Conservation (phyloP, 371 early-diverging fungal genomes). For the Mortierella sp. region DNA sequence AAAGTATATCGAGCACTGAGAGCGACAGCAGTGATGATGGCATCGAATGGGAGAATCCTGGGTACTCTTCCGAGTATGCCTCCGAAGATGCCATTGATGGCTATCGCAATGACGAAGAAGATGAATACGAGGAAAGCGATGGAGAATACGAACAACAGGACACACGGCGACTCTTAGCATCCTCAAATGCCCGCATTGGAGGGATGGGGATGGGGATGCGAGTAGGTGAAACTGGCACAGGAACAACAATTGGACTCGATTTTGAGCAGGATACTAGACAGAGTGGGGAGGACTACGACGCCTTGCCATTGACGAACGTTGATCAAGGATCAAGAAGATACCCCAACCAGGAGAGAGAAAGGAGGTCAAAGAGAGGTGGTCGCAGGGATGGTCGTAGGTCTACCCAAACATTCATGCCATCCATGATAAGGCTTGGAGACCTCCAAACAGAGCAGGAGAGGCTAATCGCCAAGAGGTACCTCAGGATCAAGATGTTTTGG, state of each 20-base stretch:
- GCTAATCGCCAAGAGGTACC: conserved; percentile 37
- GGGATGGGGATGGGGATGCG: conserved; percentile 53
- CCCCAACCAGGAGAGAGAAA: background rate
- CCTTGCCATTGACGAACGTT: conserved; percentile 25
- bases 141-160: conserved; percentile 4
- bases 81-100: conserved; percentile 6
- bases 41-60: conserved; percentile 36
- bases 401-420: background rate
- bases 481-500: conserved; percentile 47
- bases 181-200: conserved; percentile 31
- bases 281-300: conserved; percentile 14
- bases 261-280: conserved; percentile 24
- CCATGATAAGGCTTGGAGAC: conserved; percentile 26
- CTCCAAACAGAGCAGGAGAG: conserved; percentile 27
- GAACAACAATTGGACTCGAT: conserved; percentile 49
- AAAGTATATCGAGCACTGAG: conserved; percentile 26
- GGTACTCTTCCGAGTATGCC: conserved; percentile 1
- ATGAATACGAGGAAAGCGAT: conserved; percentile 4
- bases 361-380: conserved; percentile 7
- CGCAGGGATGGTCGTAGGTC: conserved; percentile 12
- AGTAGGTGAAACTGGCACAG: conserved; percentile 53
- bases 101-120: conserved; percentile 24
- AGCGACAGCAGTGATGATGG: conserved; percentile 46
- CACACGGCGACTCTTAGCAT: conserved; percentile 22
- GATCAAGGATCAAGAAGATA: background rate